These are phyloP conservation scores for Metschnikowia colocasiae DNA, from an alignment of 805 yeast species.

Conservation along the genomic window DNA sequence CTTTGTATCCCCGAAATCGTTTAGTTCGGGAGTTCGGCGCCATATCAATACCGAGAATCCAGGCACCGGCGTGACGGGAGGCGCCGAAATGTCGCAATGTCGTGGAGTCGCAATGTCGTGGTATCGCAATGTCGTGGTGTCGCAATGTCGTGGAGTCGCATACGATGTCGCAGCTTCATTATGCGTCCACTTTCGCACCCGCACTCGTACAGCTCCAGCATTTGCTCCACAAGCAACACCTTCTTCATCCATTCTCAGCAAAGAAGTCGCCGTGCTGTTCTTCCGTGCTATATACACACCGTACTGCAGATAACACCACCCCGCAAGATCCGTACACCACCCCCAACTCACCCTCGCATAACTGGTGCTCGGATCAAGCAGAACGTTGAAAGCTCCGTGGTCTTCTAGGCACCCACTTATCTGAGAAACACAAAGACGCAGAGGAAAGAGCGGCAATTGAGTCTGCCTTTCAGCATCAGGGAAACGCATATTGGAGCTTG, in stretches of 20 bases:
- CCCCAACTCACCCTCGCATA: background rate
- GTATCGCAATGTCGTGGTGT: background rate
- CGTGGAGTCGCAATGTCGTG: background rate
- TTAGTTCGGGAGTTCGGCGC: too few relatives aligned
- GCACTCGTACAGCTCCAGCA: slow-evolving; percentile 1
- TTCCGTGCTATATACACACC: background rate
- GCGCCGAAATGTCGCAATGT: background rate
- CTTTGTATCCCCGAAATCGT: too few relatives aligned
- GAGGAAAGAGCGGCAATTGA: too few relatives aligned
- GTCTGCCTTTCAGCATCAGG: too few relatives aligned
- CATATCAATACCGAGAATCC: too few relatives aligned
- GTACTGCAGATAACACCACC: background rate
- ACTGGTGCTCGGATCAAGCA: background rate
- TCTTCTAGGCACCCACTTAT: too few relatives aligned
- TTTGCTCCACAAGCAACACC: background rate
- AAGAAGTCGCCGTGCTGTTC: background rate
- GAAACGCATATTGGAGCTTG: background rate
- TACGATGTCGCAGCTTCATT: background rate
- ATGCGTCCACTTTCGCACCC: background rate
- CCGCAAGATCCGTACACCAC: background rate
- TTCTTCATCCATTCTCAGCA: background rate
- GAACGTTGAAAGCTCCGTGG: too few relatives aligned
- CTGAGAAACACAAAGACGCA: too few relatives aligned
- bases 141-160: slow-evolving; percentile 1
- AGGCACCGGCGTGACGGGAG: too few relatives aligned